phyloP scores from a whole-genome alignment of 2,329 filamentous ascomycete genomes.

The Purpureocillium takamizusanense region DNA sequence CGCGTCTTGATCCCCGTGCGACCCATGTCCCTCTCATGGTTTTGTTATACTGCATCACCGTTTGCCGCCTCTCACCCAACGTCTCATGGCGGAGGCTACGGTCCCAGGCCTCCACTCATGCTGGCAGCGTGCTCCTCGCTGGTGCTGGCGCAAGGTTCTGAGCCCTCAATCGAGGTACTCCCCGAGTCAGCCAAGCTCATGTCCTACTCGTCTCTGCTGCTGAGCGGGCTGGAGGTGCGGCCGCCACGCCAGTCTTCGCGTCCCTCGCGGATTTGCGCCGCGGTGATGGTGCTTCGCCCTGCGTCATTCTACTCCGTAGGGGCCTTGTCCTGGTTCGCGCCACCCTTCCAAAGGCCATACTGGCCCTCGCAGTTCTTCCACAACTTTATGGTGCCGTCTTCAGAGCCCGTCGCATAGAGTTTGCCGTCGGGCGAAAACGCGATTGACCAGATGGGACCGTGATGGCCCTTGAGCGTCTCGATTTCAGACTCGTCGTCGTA shows the following conservation, averaged over 20 bases:
- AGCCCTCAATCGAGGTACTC: slow-evolving; percentile 1
- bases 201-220: slow-evolving; percentile 5
- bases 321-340: slow-evolving; percentile 19
- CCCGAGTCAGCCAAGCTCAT: background rate
- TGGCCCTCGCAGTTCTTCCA: slow-evolving; percentile 62
- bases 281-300: slow-evolving; percentile 11
- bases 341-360: slow-evolving; percentile 55
- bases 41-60: no score
- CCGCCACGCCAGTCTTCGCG: slow-evolving; percentile 3
- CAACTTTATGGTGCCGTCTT: slow-evolving; percentile 96
- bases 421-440: slow-evolving; percentile 93
- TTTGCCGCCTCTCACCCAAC: no score
- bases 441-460: slow-evolving; percentile 94
- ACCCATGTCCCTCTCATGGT: no score
- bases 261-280: slow-evolving; percentile 1
- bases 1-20: no score
- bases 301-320: slow-evolving; percentile 25
- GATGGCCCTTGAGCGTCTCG: slow-evolving; percentile 92
- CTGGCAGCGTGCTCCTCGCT: background rate
- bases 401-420: slow-evolving; percentile 89
- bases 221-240: slow-evolving; percentile 7
- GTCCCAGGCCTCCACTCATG: no score
- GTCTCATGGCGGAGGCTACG: no score
- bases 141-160: background rate
- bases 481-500: slow-evolving; percentile 78